These are phyloP conservation scores for Scutellaria barbata DNA, from an alignment of 257 asterid species.

Conservation along the genomic window DNA sequence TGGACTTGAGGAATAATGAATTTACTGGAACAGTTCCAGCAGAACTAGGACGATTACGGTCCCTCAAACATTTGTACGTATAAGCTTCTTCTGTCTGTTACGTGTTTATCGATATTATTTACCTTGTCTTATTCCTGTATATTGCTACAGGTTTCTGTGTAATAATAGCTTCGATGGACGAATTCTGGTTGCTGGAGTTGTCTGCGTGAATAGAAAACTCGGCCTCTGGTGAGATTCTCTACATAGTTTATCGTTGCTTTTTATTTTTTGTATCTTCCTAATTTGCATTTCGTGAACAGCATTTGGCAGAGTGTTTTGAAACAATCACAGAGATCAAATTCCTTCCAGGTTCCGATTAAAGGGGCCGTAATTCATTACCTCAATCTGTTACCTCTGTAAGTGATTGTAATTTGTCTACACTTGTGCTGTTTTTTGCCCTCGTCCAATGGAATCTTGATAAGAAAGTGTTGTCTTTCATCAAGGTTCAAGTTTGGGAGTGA, in stretches of 20 bases:
- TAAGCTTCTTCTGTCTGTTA: constrained; percentile 25
- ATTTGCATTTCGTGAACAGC: constrained; percentile 49
- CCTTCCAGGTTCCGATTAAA: constrained; percentile 46
- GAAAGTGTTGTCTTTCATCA: constrained; percentile 32
- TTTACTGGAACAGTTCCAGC: constrained; percentile 71
- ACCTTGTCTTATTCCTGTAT: constrained; percentile 18
- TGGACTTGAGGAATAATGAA: constrained; percentile 77
- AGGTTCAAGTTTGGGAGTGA: constrained; percentile 53
- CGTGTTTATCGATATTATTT: constrained; percentile 1
- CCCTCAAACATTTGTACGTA: constrained; percentile 69
- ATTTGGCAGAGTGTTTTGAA: constrained; percentile 53
- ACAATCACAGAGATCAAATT: constrained; percentile 42
- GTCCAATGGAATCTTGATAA: constrained; percentile 30
- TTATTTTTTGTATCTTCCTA: background rate
- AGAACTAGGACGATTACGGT: constrained; percentile 61
- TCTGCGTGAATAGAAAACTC: constrained; percentile 69
- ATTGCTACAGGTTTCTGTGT: constrained; percentile 67
- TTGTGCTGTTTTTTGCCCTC: constrained; percentile 13
- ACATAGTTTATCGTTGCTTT: too few species aligned
- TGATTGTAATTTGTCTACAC: constrained; percentile 25
- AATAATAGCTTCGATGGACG: constrained; percentile 70
- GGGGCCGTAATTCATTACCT: constrained; percentile 49
- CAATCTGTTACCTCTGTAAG: constrained; percentile 59
- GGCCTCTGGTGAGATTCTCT: constrained; percentile 64
- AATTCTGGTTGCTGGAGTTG: constrained; percentile 56